Evolutionary conservation across 129 eudicot genomes (phyloP).

Genomic region (Saussurea involucrata): DNA sequence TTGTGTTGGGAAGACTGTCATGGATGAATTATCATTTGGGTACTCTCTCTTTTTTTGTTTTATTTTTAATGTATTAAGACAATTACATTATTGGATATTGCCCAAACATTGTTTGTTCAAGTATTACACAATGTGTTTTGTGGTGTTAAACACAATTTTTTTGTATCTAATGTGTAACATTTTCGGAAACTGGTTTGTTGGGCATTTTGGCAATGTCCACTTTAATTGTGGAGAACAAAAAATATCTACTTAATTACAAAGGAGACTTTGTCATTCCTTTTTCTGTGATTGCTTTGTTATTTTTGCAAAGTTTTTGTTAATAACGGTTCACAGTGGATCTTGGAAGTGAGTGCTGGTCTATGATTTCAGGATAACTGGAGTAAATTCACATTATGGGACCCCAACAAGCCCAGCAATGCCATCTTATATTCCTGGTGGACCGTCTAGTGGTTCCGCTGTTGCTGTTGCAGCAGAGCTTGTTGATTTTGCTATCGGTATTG

Average conservation of each 20-base stretch:
- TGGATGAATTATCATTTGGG: constrained; percentile 86
- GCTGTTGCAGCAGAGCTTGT: constrained; percentile 80
- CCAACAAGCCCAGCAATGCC: constrained; percentile 77
- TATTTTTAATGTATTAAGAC: neutral
- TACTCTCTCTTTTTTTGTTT: constrained; percentile 10
- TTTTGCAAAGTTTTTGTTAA: neutral
- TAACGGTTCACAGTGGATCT: neutral
- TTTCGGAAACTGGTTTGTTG: neutral
- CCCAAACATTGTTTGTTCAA: neutral
- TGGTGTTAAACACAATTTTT: neutral
- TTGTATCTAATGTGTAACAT: neutral
- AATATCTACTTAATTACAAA: neutral
- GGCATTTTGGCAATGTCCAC: neutral
- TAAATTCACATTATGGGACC: constrained; percentile 77
- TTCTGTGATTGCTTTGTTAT: neutral
- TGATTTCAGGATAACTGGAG: constrained; percentile 77
- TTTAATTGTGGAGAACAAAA: neutral
- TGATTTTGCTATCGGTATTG: constrained; percentile 87
- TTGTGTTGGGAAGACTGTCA: constrained; percentile 77
- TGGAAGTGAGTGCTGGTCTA: constrained; percentile 27
- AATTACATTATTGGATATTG: neutral
- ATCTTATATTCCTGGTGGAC: constrained; percentile 81
- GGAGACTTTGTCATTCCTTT: neutral
- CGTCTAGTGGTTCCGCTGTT: constrained; percentile 92
- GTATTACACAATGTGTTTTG: neutral